Evolutionary conservation across 768 basidiomycete genomes (phyloP).

Genomic region (Amanita brunnescens): DNA sequence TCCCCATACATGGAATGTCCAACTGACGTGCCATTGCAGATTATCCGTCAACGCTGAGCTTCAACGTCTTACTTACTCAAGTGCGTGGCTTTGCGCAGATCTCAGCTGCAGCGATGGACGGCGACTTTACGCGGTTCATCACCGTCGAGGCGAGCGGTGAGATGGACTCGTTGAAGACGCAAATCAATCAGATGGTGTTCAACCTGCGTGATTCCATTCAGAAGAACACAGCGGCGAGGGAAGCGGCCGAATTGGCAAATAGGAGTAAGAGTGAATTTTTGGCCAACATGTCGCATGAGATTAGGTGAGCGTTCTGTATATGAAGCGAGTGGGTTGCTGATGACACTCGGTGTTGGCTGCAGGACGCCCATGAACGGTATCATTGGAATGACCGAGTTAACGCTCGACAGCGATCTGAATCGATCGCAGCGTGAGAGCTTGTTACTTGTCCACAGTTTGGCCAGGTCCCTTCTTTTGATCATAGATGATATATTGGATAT

Average conservation of each 20-base stretch:
- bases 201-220: conserved; percentile 94
- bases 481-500: conserved; percentile 99
- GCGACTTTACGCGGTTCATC: conserved; percentile 98
- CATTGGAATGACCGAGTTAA: conserved; percentile 99
- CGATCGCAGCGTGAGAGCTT: conserved; percentile 92
- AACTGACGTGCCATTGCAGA: conserved; percentile 28
- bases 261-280: conserved; percentile 95
- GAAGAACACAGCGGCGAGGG: conserved; percentile 96
- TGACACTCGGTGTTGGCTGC: conserved; percentile 1
- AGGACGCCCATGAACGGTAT: conserved; percentile 99
- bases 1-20: background rate
- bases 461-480: conserved; percentile 86
- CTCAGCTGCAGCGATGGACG: conserved; percentile 96
- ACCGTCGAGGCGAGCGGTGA: conserved; percentile 98
- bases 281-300: conserved; percentile 98
- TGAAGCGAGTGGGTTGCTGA: background rate
- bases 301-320: conserved; percentile 54
- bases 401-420: conserved; percentile 92
- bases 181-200: conserved; percentile 99
- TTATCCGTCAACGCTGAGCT: conserved; percentile 96
- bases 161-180: conserved; percentile 99
- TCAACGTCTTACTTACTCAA: no score
- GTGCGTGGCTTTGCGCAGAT: conserved; percentile 99
- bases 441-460: conserved; percentile 90
- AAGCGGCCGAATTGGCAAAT: conserved; percentile 97